Conservation (phyloP, 2,329 filamentous ascomycete genomes). For the Claviceps sp. region DNA sequence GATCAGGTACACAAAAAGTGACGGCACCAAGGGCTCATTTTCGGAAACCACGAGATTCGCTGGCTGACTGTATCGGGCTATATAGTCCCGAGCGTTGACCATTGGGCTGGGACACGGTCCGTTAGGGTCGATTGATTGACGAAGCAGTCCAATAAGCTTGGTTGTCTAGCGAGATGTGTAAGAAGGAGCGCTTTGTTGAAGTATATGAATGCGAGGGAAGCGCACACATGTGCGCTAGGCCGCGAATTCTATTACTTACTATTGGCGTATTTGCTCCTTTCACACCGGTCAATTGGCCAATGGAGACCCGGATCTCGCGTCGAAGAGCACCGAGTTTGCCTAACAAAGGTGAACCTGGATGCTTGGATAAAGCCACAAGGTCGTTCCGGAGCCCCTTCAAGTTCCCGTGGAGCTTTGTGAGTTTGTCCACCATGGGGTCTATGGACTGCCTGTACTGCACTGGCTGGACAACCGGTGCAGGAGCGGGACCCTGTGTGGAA, state of each 20-base stretch:
- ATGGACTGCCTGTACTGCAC: slow-evolving; percentile 1
- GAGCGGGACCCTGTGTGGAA: slow-evolving; percentile 1
- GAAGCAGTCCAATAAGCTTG: slow-evolving; percentile 30
- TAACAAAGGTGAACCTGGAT: slow-evolving; percentile 38
- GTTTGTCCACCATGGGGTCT: slow-evolving; percentile 33
- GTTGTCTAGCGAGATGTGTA: slow-evolving; percentile 14
- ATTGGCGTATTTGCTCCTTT: slow-evolving; percentile 42
- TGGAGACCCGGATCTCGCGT: slow-evolving; percentile 53
- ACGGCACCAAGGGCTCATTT: slow-evolving; percentile 44
- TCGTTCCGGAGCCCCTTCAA: slow-evolving; percentile 57
- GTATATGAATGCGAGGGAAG: no score
- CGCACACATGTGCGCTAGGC: neutral
- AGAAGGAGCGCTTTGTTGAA: neutral
- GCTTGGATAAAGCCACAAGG: slow-evolving; percentile 42
- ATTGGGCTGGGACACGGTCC: slow-evolving; percentile 36
- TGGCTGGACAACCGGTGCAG: neutral
- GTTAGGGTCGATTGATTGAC: slow-evolving; percentile 31
- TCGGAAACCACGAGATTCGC: slow-evolving; percentile 32
- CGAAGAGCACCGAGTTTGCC: slow-evolving; percentile 57
- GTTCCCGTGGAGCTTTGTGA: slow-evolving; percentile 54
- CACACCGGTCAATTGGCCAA: slow-evolving; percentile 60
- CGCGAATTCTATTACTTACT: slow-evolving; percentile 16
- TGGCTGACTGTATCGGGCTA: slow-evolving; percentile 32
- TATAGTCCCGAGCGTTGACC: slow-evolving; percentile 42
- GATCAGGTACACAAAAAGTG: slow-evolving; percentile 59